These are phyloP conservation scores for Lenwebbia sp. DNA, from an alignment of 345 rosid species.

Conservation along the genomic window DNA sequence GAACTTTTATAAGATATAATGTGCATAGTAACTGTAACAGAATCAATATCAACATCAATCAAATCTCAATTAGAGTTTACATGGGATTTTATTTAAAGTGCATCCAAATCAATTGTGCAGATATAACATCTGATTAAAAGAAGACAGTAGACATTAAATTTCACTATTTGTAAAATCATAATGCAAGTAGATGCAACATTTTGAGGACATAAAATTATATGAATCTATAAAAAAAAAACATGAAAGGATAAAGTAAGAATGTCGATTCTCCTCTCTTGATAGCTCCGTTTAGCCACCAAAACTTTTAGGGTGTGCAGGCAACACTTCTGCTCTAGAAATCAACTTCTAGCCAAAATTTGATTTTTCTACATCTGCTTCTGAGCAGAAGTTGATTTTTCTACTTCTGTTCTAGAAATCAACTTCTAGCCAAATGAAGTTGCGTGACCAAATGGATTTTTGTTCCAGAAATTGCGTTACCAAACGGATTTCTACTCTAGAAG, in stretches of 20 bases:
- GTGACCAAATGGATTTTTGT: no score
- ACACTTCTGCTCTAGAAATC: no score
- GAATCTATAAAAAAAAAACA: background rate
- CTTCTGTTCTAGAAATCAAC: no score
- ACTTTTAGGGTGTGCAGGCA: background rate
- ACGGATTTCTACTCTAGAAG: no score
- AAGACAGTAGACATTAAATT: background rate
- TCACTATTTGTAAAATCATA: background rate
- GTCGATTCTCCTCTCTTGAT: background rate
- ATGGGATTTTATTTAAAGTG: background rate
- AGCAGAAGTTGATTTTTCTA: no score
- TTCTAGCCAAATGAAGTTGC: no score
- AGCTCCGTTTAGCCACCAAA: background rate
- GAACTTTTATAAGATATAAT: background rate
- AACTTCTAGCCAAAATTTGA: no score
- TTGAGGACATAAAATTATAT: background rate
- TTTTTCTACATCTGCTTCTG: no score
- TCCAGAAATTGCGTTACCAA: no score
- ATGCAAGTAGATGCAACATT: background rate
- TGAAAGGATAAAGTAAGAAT: background rate
- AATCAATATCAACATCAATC: background rate
- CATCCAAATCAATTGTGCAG: background rate
- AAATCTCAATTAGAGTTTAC: background rate
- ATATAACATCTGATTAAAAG: background rate
- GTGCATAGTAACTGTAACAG: background rate